These are phyloP conservation scores for Ophiocordyceps camponoti-saundersi DNA, from an alignment of 2,329 filamentous ascomycete genomes.

Conservation along the genomic window DNA sequence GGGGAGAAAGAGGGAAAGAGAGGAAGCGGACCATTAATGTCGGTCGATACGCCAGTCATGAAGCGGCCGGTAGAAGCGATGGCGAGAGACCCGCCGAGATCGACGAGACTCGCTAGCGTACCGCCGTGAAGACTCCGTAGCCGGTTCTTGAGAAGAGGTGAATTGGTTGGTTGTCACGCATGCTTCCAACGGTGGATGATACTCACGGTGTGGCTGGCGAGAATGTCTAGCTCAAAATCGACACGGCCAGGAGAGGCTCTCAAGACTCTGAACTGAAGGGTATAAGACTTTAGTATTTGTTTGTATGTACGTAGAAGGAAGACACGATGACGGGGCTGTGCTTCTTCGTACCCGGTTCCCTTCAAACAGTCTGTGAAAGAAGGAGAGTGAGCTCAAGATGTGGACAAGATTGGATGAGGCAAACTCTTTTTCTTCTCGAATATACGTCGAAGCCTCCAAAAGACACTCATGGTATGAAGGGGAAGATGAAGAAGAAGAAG, in stretches of 20 bases:
- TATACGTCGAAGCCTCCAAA: too few species aligned
- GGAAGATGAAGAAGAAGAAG: too few species aligned
- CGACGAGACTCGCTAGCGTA: conserved; percentile 60
- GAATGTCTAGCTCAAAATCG: conserved; percentile 59
- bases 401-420: neutral
- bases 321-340: neutral
- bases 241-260: conserved; percentile 49
- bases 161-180: neutral
- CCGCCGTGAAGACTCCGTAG: conserved; percentile 63
- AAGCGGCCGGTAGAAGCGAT: conserved; percentile 48
- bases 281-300: neutral
- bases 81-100: conserved; percentile 46
- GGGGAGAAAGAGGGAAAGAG: too few species aligned
- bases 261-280: conserved; percentile 44
- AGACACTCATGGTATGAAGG: neutral
- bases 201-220: conserved; percentile 56
- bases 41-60: conserved; percentile 47
- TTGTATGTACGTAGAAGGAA: too few species aligned
- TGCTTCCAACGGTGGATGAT: neutral
- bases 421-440: neutral
- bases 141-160: conserved; percentile 39
- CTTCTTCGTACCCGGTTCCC: neutral
- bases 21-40: conserved; percentile 34
- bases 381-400: neutral
- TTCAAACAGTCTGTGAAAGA: neutral